Percentiles rank a stretch among this genome's conserved stretches.
These are phyloP conservation scores for Lentithecium fluviatile DNA, from an alignment of 495 filamentous ascomycete species.

Conservation along the genomic window DNA sequence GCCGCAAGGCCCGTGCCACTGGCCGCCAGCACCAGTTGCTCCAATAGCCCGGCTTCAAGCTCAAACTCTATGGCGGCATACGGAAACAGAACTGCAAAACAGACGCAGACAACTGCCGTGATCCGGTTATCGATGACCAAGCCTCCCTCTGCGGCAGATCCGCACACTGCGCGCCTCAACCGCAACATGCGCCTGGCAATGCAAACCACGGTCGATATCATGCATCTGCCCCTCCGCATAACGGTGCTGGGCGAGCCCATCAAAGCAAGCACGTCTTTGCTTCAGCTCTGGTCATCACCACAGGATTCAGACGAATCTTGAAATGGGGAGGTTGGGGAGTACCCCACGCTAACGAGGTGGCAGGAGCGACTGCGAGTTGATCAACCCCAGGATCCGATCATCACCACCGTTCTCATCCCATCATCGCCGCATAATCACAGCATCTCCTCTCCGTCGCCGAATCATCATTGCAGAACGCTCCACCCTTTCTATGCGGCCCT, in stretches of 20 bases:
- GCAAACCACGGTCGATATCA: background rate
- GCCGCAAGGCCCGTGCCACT: constrained; percentile 9
- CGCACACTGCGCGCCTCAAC: background rate
- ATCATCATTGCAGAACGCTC: too few relatives aligned
- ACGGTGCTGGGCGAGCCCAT: background rate
- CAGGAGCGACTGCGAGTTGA: too few relatives aligned
- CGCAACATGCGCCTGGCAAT: background rate
- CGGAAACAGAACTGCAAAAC: background rate
- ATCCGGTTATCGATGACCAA: background rate
- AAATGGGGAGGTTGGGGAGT: too few relatives aligned
- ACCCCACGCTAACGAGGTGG: too few relatives aligned
- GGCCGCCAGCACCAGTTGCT: background rate
- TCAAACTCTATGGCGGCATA: background rate
- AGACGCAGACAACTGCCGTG: too few relatives aligned
- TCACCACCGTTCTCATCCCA: too few relatives aligned
- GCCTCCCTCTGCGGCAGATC: background rate
- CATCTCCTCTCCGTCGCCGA: too few relatives aligned
- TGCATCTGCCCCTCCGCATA: background rate
- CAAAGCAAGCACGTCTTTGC: too few relatives aligned
- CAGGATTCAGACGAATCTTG: background rate
- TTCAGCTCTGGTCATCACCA: background rate
- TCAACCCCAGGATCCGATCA: too few relatives aligned
- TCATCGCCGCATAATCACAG: too few relatives aligned
- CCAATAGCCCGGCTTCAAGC: too few relatives aligned
- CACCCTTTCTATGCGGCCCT: too few relatives aligned